Base-by-base conservation (phyloP, 2,329 filamentous ascomycete genomes). In the Aspergillus hiratsukae region DNA sequence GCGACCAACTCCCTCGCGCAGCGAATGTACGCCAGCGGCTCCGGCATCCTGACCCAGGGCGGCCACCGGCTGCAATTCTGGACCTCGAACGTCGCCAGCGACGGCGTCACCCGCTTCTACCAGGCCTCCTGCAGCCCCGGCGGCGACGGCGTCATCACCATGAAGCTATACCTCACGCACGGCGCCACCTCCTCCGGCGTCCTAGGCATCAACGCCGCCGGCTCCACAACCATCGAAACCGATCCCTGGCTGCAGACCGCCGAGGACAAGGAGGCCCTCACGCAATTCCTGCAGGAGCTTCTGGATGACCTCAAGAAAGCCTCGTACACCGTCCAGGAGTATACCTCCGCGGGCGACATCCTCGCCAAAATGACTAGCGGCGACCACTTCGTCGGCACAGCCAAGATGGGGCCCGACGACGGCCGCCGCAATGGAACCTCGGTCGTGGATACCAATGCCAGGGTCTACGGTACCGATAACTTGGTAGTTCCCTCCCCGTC, bases 391-490 rank as follows among this genome's bases (percentile, higher is more conserved):
- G 69, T 73, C 37, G 78, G 83, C 40, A 87, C 83, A 0, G 79
- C 81, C 51, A 87, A 87, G 69, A 78, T 88, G 62, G 85, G 85
- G 11, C 75, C 73, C 0, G 79, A 83, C 55, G 80, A 83, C 49
- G 83, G 82, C 17, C 79, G 81, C 14, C 61, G 68, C 48, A 72
- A 69, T n/a, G 84, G 85, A 17, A 79, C 76, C 6, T 76, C 83
- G 1, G 86, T 88, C 2, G 85, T 88, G 1, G 86, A 88, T 62
- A 68, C 78, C 10, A 76, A 88, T 71, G 82, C 84, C 55, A 83
- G 81, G 71, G 84, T 88, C 5, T 88, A 83, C 64, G 86, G 85
- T 40, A 88, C 83, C 0, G 84, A 87, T 65, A 88, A 88, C 71
- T 74, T 88, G 59, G 62, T 64, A 58, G 8, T 6, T n/a, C 23